A percentile compares a stretch with the other conserved stretches of the same genome.
Evolutionary conservation across 2,329 filamentous ascomycete genomes (phyloP).

Genomic region (Myriosclerotinia curreyana): DNA sequence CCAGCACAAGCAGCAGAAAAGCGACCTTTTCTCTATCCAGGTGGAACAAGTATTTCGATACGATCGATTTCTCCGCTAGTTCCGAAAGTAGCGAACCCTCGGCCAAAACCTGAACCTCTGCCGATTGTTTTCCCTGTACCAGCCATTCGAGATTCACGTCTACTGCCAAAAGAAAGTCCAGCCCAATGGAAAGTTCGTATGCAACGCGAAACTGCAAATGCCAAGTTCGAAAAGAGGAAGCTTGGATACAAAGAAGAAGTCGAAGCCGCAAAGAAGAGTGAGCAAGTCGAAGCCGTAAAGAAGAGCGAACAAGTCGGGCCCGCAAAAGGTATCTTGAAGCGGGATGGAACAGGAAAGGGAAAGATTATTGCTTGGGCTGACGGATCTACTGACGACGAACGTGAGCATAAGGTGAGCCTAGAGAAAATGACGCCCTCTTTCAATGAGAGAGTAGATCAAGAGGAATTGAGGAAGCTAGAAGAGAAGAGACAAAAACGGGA

Average conservation of each 20-base stretch:
- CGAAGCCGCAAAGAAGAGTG: background rate
- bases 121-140: background rate
- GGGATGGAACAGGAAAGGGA: background rate
- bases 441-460: constrained; percentile 10
- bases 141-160: background rate
- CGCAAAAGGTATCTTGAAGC: background rate
- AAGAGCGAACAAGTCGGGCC: background rate
- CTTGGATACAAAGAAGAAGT: background rate
- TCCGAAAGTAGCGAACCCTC: background rate
- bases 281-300: background rate
- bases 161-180: constrained; percentile 1
- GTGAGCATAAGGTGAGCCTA: background rate
- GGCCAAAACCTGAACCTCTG: background rate
- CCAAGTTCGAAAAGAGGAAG: background rate
- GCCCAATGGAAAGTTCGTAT: constrained; percentile 7
- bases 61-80: background rate
- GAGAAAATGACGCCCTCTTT: background rate
- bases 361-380: constrained; percentile 5
- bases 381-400: background rate
- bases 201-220: background rate
- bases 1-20: background rate
- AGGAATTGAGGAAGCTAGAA: constrained; percentile 1
- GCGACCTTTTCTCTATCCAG: background rate
- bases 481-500: background rate
- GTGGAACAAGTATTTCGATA: background rate